Evolutionary conservation across 169 alveolate genomes (phyloP).

Genomic region (Eimeria praecox): DNA sequence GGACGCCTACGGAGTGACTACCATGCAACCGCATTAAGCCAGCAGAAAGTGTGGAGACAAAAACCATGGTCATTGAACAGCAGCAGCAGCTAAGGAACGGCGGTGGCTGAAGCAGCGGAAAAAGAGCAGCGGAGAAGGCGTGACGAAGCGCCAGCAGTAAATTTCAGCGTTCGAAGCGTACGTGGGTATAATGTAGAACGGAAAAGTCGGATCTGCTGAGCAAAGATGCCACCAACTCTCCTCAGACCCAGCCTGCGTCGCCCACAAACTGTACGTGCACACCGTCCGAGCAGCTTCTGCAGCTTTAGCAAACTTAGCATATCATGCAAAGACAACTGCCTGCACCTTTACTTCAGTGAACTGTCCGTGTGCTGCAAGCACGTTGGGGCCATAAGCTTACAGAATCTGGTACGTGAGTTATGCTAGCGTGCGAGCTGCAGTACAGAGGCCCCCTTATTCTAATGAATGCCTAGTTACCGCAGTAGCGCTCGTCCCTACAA

Average conservation of each 20-base stretch:
- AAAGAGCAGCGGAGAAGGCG: background rate
- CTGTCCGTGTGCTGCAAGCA: background rate
- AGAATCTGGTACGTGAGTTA: background rate
- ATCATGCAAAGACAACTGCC: background rate
- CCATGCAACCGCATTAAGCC: background rate
- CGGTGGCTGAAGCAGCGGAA: background rate
- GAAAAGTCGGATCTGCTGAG: conserved; percentile 38
- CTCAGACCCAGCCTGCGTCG: conserved; percentile 57
- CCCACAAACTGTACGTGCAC: background rate
- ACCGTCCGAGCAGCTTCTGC: background rate
- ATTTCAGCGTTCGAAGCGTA: background rate
- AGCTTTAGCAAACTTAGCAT: background rate
- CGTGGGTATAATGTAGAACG: conserved; percentile 64
- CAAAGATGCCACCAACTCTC: conserved; percentile 76
- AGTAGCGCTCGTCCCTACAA: background rate
- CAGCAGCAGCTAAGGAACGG: conserved; percentile 24
- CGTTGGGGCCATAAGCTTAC: background rate
- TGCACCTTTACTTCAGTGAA: background rate
- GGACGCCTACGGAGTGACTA: background rate
- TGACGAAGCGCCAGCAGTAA: background rate
- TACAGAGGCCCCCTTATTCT: background rate
- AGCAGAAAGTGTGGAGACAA: background rate
- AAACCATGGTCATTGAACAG: background rate
- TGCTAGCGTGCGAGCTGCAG: background rate
- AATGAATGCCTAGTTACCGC: background rate